Conservation (phyloP, 73 alveolate species). For the Uronychia setigera region DNA sequence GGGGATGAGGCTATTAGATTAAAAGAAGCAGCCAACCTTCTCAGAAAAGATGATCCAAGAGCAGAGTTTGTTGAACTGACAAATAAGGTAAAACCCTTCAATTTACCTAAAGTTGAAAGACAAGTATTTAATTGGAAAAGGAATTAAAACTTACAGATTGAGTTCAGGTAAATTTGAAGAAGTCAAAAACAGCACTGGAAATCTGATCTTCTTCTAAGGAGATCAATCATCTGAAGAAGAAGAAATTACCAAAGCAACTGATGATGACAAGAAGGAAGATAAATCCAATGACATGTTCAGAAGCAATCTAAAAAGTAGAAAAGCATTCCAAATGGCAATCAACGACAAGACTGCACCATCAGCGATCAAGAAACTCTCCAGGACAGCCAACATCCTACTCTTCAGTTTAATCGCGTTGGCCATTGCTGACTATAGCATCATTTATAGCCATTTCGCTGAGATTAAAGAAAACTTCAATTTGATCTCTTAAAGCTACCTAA, state of each 20-base stretch:
- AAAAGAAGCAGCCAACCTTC: neutral
- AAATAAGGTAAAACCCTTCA: no score
- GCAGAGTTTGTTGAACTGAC: neutral
- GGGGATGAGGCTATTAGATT: constrained; percentile 27
- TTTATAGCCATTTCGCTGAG: constrained; percentile 17
- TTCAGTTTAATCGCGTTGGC: constrained; percentile 25
- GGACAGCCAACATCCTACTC: constrained; percentile 38
- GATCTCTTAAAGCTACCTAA: neutral
- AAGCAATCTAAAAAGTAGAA: constrained; percentile 26
- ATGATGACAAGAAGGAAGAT: constrained; percentile 34
- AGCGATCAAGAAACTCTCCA: constrained; percentile 26
- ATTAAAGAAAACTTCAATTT: constrained; percentile 25
- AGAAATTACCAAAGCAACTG: constrained; percentile 13
- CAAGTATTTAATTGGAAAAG: constrained; percentile 31
- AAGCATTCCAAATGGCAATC: constrained; percentile 52
- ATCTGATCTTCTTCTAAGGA: constrained; percentile 7
- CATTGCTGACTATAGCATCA: constrained; percentile 28
- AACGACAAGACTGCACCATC: constrained; percentile 48
- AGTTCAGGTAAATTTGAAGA: constrained; percentile 32
- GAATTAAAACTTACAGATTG: constrained; percentile 19
- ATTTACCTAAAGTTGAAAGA: no score
- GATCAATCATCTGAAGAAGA: constrained; percentile 11
- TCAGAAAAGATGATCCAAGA: constrained; percentile 3
- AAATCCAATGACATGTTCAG: constrained; percentile 9
- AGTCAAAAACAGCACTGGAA: constrained; percentile 2